These are phyloP conservation scores for Hamigera avellanea DNA, from an alignment of 495 filamentous ascomycete species.

Conservation along the genomic window DNA sequence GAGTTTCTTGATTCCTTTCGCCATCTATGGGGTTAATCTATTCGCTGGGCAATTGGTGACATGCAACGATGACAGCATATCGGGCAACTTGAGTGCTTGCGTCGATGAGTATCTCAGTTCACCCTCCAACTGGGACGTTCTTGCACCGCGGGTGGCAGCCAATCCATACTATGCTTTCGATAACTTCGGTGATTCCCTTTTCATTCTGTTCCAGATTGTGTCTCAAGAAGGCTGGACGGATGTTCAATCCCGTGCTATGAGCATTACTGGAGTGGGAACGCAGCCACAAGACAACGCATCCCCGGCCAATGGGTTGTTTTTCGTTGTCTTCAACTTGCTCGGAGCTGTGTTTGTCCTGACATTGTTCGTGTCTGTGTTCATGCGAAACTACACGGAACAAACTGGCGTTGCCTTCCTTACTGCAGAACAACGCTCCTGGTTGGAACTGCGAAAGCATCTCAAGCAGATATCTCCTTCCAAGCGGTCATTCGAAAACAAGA, in stretches of 20 bases:
- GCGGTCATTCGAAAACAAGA: conserved; percentile 60
- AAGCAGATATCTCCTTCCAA: conserved; percentile 92
- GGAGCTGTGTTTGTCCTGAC: conserved; percentile 97
- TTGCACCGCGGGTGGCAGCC: conserved; percentile 65
- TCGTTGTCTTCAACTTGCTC: conserved; percentile 92
- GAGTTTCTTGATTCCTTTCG: conserved; percentile 90
- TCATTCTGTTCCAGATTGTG: conserved; percentile 97
- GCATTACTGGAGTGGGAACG: conserved; percentile 60
- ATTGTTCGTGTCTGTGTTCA: conserved; percentile 97
- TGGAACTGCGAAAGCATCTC: conserved; percentile 87
- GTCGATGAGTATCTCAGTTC: conserved; percentile 67
- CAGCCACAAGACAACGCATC: conserved; percentile 58
- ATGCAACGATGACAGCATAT: conserved; percentile 63
- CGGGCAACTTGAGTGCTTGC: conserved; percentile 51
- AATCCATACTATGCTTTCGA: conserved; percentile 92
- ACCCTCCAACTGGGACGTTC: conserved; percentile 71
- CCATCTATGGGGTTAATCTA: conserved; percentile 86
- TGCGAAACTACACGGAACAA: conserved; percentile 98
- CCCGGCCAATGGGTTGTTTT: conserved; percentile 85
- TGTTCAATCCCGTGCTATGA: conserved; percentile 74
- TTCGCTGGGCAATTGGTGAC: conserved; percentile 70
- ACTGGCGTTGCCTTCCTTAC: conserved; percentile 96
- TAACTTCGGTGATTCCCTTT: conserved; percentile 80
- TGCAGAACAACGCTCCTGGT: conserved; percentile 92
- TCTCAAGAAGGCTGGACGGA: conserved; percentile 97